These are phyloP conservation scores for Hyphodiscus sp. DNA, from an alignment of 2,329 filamentous ascomycete species.

Conservation along the genomic window DNA sequence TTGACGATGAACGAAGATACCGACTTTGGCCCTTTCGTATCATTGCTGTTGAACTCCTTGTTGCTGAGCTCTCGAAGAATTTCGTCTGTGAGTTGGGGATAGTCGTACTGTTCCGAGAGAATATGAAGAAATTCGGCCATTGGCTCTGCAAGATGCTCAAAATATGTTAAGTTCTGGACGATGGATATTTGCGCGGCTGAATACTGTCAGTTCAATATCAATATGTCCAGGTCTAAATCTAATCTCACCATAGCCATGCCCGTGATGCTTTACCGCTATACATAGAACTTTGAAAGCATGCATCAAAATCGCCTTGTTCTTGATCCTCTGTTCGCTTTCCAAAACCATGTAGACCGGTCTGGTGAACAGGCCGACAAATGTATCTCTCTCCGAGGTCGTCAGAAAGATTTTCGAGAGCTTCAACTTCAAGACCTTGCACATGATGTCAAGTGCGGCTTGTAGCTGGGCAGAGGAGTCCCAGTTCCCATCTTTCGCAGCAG, in stretches of 20 bases:
- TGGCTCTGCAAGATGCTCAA: slow-evolving; percentile 95
- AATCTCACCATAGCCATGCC: slow-evolving; percentile 79
- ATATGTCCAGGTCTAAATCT: not conserved
- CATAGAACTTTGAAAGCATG: slow-evolving; percentile 96
- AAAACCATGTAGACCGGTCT: slow-evolving; percentile 89
- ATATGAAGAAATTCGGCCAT: slow-evolving; percentile 99
- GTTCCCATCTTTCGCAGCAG: slow-evolving; percentile 46
- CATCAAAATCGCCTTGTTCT: slow-evolving; percentile 85
- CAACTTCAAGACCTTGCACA: slow-evolving; percentile 92
- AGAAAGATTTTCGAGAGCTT: slow-evolving; percentile 91
- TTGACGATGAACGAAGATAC: slow-evolving; percentile 91
- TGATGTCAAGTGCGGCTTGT: slow-evolving; percentile 80
- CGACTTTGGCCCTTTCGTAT: slow-evolving; percentile 91
- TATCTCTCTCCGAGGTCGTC: slow-evolving; percentile 93
- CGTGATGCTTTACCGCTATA: slow-evolving; percentile 94
- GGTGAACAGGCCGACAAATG: slow-evolving; percentile 86
- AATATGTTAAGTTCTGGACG: slow-evolving; percentile 95
- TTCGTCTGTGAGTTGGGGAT: slow-evolving; percentile 90
- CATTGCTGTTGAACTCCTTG: slow-evolving; percentile 97
- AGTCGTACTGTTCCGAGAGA: slow-evolving; percentile 93
- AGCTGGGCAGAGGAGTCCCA: slow-evolving; percentile 91
- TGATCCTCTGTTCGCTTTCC: slow-evolving; percentile 88
- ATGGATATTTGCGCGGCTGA: slow-evolving; percentile 95
- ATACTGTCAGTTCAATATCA: slow-evolving; percentile 24
- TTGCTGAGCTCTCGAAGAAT: slow-evolving; percentile 90